Evolutionary conservation across 2,329 filamentous ascomycete species (phyloP), one percentile per base, ranked within the genome.

Genomic region (Daldinia sp.): DNA sequence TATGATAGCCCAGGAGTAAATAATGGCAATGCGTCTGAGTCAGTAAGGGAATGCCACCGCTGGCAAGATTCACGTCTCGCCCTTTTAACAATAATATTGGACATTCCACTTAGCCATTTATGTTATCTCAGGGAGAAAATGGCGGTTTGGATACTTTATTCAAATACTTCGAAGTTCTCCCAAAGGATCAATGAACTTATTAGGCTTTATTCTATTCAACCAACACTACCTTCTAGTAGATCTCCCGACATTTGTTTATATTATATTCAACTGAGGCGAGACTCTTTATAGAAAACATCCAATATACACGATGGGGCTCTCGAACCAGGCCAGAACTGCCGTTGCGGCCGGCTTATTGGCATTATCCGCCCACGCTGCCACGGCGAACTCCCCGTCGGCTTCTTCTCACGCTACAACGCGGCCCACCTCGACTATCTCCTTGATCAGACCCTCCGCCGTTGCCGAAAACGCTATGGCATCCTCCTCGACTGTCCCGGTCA

Each of bases 241-340:
- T 5, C 7, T 12, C 3, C 7, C 26, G 46, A 51, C 26, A 13
- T 33, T 30, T 3, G 10, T 51, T 51, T 18, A 48, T 48, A 20
- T 13, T 35, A 6, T 37, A 20, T 23, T 50, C 23, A 9, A 2
- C 26, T 6, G 13, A 50, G 26, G 46, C 30, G 30, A 30, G 26
- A 44, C 23, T 57, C 20, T 10, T 30, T 37, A 20, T 37, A n/a
- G 30, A 12, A 41, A 60, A 18, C 37, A 12, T 18, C 23, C 6
- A 33, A 12, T 4, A 56, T 42, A 15, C 62, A 69, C 57, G 18
- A 77, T 77, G 76, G 72, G 61, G 39, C 60, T 68, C 57, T 68
- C 60, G 20, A 60, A 56, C 26, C 67, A 56, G 41, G 53, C 60
- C 63, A 66, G 65, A 60, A 63, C 71, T 41, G 65, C 66, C 48